A percentile compares a stretch with the other conserved stretches of the same genome.
These are phyloP conservation scores for Coix lacrymajobi DNA, from an alignment of 176 grass and related monocot species.

Conservation along the genomic window DNA sequence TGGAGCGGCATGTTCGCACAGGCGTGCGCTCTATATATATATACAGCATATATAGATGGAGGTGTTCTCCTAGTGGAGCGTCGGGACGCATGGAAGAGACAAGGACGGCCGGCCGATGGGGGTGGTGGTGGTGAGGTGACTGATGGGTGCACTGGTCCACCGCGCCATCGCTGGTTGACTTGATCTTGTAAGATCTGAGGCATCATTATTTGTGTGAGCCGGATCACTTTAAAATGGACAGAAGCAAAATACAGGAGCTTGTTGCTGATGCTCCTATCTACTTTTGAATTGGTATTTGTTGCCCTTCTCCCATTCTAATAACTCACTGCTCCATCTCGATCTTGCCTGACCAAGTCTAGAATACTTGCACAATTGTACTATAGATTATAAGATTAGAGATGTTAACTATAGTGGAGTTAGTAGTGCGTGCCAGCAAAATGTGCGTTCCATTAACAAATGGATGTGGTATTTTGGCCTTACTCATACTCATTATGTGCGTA, in stretches of 20 bases:
- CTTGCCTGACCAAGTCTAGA: not conserved
- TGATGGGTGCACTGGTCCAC: not conserved
- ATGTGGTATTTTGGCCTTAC: not conserved
- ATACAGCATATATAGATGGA: constrained; percentile 26
- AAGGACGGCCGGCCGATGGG: not conserved
- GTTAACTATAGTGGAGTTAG: not conserved
- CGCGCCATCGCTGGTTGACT: constrained; percentile 14
- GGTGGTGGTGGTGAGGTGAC: not conserved
- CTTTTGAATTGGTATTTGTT: not conserved
- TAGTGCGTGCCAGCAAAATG: not conserved
- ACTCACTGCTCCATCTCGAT: not conserved
- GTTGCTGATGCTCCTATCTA: not conserved
- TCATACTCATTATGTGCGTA: not conserved
- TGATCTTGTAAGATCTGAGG: not conserved
- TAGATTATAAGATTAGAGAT: not conserved
- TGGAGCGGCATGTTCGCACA: not conserved
- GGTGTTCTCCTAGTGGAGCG: not conserved
- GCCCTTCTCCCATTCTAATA: not conserved
- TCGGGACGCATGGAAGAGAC: constrained; percentile 15
- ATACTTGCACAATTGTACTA: not conserved
- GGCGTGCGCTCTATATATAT: constrained; percentile 11
- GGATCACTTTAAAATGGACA: not conserved
- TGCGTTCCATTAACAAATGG: not conserved
- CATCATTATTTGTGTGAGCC: not conserved
- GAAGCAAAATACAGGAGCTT: not conserved